phyloP scores from a whole-genome alignment of 2,329 filamentous ascomycete species.

The Coniella lustricola region DNA sequence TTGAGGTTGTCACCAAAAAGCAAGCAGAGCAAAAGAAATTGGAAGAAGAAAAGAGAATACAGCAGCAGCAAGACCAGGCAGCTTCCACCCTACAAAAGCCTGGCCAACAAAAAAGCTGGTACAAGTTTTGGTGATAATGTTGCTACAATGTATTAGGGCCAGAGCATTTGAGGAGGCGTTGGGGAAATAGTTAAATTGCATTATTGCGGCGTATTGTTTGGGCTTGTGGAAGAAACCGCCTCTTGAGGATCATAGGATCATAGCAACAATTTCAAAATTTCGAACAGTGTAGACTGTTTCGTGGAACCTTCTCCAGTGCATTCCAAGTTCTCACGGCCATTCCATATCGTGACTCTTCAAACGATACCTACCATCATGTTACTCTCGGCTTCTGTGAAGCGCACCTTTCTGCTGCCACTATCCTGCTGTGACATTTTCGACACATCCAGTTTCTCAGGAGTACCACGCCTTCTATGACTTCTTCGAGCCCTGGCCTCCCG shows the following conservation, averaged over 20 bases:
- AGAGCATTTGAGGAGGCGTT: not conserved
- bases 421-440: conserved; percentile 23
- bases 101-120: conserved; percentile 37
- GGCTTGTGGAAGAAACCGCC: conserved; percentile 7
- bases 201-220: conserved; percentile 1
- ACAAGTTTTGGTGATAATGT: conserved; percentile 44
- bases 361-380: conserved; percentile 9
- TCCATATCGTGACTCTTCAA: conserved; percentile 1
- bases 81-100: conserved; percentile 21
- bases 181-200: not conserved
- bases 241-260: not conserved
- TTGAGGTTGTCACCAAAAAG: conserved; percentile 73
- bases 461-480: conserved; percentile 42
- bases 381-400: conserved; percentile 34
- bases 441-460: conserved; percentile 19
- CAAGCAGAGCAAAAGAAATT: conserved; percentile 48
- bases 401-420: conserved; percentile 28
- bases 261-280: not conserved
- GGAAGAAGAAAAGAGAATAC: conserved; percentile 43
- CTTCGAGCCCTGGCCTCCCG: conserved; percentile 51
- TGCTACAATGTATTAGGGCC: not conserved
- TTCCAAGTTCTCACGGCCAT: no score
- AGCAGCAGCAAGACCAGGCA: conserved; percentile 26
- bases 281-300: not conserved
- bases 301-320: not conserved